A percentile compares a stretch with the other conserved stretches of the same genome.
Evolutionary conservation across 2,329 filamentous ascomycete genomes (phyloP).

Genomic region (Fusarium sp.): DNA sequence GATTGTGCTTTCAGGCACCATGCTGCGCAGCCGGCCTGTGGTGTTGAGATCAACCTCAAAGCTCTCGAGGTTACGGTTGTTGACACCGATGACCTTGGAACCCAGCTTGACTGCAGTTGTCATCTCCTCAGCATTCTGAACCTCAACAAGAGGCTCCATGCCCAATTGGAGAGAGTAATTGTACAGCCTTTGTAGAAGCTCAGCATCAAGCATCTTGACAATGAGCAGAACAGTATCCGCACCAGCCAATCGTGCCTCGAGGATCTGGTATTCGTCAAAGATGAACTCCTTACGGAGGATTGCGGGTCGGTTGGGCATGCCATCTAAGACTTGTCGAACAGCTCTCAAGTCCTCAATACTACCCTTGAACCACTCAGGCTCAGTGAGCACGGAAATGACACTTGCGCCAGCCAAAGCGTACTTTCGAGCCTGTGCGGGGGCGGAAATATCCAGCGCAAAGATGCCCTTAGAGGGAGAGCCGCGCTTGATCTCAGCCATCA

Average conservation of each 20-base stretch:
- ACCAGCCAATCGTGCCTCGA: conserved; percentile 91
- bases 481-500: conserved; percentile 98
- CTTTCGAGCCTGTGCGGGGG: conserved; percentile 87
- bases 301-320: conserved; percentile 92
- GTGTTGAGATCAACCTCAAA: conserved; percentile 97
- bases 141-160: conserved; percentile 98
- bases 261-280: conserved; percentile 97
- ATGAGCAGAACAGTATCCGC: conserved; percentile 96
- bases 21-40: conserved; percentile 86
- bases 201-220: conserved; percentile 93
- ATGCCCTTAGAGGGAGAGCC: conserved; percentile 96
- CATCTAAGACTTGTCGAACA: conserved; percentile 88
- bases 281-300: conserved; percentile 96
- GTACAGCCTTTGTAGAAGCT: conserved; percentile 81
- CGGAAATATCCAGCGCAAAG: conserved; percentile 88
- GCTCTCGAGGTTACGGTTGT: conserved; percentile 95
- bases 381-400: conserved; percentile 97
- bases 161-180: conserved; percentile 88
- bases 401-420: conserved; percentile 96
- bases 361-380: conserved; percentile 99
- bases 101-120: conserved; percentile 85
- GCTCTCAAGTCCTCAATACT: conserved; percentile 92
- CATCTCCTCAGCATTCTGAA: conserved; percentile 96
- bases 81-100: conserved; percentile 93
- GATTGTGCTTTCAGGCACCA: conserved; percentile 86